Conservation (phyloP, 164 flowering plant species). For the Euptelea pleiosperma region DNA sequence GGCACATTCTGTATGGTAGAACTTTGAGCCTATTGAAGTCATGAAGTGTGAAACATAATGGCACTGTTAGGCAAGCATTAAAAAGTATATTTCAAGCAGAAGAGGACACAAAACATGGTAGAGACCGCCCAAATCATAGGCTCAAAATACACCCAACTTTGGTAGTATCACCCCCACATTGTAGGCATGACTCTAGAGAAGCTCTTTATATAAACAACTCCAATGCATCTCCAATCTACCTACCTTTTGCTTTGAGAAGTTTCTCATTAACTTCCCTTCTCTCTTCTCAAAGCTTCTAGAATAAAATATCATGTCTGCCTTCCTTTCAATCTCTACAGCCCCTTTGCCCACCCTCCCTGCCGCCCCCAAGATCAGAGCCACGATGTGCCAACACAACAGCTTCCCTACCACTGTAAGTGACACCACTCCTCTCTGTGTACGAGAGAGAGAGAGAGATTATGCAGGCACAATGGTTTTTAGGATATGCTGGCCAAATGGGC, state of each 20-base stretch:
- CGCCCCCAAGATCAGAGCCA: slow-evolving; percentile 4
- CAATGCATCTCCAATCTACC: neutral
- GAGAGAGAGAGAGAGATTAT: neutral
- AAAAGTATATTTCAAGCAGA: slow-evolving; percentile 7
- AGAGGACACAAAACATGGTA: slow-evolving; percentile 16
- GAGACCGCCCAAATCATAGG: slow-evolving; percentile 5
- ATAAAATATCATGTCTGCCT: slow-evolving; percentile 21
- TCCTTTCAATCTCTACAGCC: slow-evolving; percentile 23
- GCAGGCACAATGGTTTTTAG: no score
- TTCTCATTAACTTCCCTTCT: neutral
- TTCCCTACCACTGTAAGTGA: slow-evolving; percentile 19
- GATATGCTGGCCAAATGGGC: no score
- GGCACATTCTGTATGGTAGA: no score
- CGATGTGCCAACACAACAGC: neutral
- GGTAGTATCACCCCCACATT: slow-evolving; percentile 15
- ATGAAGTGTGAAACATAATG: no score
- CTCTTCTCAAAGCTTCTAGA: slow-evolving; percentile 2
- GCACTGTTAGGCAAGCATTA: no score
- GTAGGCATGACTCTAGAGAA: neutral
- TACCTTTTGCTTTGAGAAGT: neutral
- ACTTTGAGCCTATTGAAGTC: no score
- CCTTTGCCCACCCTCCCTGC: slow-evolving; percentile 22
- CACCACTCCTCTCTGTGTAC: neutral
- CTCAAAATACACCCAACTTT: slow-evolving; percentile 6
- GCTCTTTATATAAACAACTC: slow-evolving; percentile 9